Percentiles rank a stretch among this genome's conserved stretches.
These are phyloP conservation scores for Phytophthora meadii DNA, from an alignment of 352 stramenopile species.

Conservation along the genomic window DNA sequence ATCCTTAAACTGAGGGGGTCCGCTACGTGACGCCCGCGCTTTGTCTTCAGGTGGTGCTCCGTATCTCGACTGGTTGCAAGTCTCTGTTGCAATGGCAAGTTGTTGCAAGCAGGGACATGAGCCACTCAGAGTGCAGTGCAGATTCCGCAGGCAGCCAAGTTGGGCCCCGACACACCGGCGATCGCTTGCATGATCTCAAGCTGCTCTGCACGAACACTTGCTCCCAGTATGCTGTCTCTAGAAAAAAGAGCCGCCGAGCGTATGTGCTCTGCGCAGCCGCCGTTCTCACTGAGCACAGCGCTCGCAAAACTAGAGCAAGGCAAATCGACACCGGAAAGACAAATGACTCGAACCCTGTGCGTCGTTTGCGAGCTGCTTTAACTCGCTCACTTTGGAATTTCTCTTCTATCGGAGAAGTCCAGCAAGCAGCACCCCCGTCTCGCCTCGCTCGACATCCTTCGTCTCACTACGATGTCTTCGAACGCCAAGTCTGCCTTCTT, in stretches of 20 bases:
- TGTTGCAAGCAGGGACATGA: slow-evolving; percentile 42
- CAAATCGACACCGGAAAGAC: slow-evolving; percentile 29
- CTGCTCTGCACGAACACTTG: slow-evolving; percentile 14
- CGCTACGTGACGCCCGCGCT: background rate
- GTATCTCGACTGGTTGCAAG: slow-evolving; percentile 31
- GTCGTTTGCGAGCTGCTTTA: slow-evolving; percentile 24
- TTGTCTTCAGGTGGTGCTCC: slow-evolving; percentile 31
- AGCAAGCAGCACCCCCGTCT: slow-evolving; percentile 8
- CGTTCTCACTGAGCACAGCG: slow-evolving; percentile 21
- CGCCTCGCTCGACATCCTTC: slow-evolving; percentile 17
- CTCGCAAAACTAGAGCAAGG: background rate
- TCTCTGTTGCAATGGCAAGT: slow-evolving; percentile 30
- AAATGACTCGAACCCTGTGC: slow-evolving; percentile 3
- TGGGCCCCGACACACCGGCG: slow-evolving; percentile 6
- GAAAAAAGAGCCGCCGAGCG: slow-evolving; percentile 25
- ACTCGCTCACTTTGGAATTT: slow-evolving; percentile 39
- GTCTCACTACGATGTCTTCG: slow-evolving; percentile 33
- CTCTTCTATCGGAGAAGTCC: slow-evolving; percentile 27
- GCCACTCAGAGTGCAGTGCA: slow-evolving; percentile 9
- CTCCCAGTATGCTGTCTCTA: slow-evolving; percentile 17
- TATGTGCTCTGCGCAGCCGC: slow-evolving; percentile 21
- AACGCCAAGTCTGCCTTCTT: slow-evolving; percentile 43
- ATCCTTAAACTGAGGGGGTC: slow-evolving; percentile 33
- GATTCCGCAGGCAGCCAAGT: slow-evolving; percentile 12
- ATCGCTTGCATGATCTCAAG: background rate